These are phyloP conservation scores for Alternaria dauci DNA, from an alignment of 2,329 filamentous ascomycete genomes.

Conservation along the genomic window DNA sequence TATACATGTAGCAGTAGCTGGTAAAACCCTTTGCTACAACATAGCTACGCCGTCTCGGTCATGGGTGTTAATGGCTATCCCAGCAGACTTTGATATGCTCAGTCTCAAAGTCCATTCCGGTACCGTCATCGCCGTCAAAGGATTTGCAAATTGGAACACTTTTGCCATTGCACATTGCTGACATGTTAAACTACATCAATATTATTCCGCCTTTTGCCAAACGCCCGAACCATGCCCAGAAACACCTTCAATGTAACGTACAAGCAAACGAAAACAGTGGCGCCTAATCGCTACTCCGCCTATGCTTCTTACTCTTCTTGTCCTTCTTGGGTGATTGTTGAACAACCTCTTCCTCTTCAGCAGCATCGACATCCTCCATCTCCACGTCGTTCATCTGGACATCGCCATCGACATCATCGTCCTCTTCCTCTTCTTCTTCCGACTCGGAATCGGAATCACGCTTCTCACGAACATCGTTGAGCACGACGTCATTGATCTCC, in stretches of 20 bases:
- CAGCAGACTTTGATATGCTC: not conserved
- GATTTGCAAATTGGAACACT: not conserved
- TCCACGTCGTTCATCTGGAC: conserved; percentile 25
- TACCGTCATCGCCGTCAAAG: not conserved
- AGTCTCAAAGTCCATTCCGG: not conserved
- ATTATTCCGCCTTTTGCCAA: conserved; percentile 12
- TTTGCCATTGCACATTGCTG: conserved; percentile 3
- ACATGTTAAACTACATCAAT: conserved; percentile 5
- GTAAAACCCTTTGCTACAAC: not conserved
- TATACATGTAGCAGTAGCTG: not conserved
- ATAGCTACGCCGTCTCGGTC: not conserved
- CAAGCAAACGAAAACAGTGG: not conserved
- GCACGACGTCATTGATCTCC: conserved; percentile 19
- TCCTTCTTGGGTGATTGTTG: conserved; percentile 12
- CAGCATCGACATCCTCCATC: conserved; percentile 13
- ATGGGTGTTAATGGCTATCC: not conserved
- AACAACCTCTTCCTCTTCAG: conserved; percentile 1
- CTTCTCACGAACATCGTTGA: conserved; percentile 17
- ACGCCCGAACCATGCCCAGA: conserved; percentile 11
- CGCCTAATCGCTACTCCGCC: conserved; percentile 3
- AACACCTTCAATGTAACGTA: conserved; percentile 9
- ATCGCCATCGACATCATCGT: conserved; percentile 16
- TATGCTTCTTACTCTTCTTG: conserved; percentile 21
- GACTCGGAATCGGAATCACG: conserved; percentile 20
- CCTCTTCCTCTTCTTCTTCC: conserved; percentile 20